phyloP scores from a whole-genome alignment of 2,329 filamentous ascomycete genomes.

The Coniosporium tulheliwenetii region DNA sequence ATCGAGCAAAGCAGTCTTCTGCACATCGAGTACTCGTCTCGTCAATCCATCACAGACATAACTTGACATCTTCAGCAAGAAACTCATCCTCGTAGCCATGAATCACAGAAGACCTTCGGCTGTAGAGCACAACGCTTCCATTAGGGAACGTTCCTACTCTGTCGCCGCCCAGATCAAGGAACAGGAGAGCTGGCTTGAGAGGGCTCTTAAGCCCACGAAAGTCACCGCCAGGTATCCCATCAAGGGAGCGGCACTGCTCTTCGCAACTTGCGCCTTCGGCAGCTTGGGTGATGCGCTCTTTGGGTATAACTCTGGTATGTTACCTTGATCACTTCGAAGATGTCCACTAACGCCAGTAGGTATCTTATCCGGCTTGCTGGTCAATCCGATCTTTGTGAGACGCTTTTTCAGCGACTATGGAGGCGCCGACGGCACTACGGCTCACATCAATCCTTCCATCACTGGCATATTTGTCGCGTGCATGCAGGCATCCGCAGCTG shows the following conservation, averaged over 20 bases:
- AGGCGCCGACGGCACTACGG: slow-evolving; percentile 17
- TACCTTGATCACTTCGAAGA: neutral
- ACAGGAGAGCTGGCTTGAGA: slow-evolving; percentile 18
- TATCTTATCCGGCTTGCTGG: slow-evolving; percentile 24
- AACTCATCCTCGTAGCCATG: slow-evolving; percentile 4
- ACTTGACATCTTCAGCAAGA: too few relatives aligned
- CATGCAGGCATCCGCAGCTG: slow-evolving; percentile 19
- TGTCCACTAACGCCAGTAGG: slow-evolving; percentile 9
- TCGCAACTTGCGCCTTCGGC: slow-evolving; percentile 23
- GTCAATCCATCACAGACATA: neutral
- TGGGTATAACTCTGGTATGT: slow-evolving; percentile 23
- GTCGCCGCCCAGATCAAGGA: slow-evolving; percentile 10
- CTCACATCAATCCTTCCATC: slow-evolving; percentile 19
- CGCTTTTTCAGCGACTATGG: slow-evolving; percentile 23
- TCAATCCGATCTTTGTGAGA: slow-evolving; percentile 23
- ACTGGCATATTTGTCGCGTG: slow-evolving; percentile 22
- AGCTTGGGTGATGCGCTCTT: slow-evolving; percentile 25
- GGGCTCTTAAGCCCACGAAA: slow-evolving; percentile 18
- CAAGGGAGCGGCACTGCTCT: slow-evolving; percentile 16
- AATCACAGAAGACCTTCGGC: slow-evolving; percentile 5
- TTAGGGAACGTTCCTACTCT: slow-evolving; percentile 9
- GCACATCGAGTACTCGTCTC: neutral
- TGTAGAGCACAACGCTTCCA: slow-evolving; percentile 7
- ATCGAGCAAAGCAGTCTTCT: too few relatives aligned
- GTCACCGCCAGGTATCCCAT: slow-evolving; percentile 21